phyloP scores from a whole-genome alignment of 495 filamentous ascomycete species.

The Neurospora tetraspora region DNA sequence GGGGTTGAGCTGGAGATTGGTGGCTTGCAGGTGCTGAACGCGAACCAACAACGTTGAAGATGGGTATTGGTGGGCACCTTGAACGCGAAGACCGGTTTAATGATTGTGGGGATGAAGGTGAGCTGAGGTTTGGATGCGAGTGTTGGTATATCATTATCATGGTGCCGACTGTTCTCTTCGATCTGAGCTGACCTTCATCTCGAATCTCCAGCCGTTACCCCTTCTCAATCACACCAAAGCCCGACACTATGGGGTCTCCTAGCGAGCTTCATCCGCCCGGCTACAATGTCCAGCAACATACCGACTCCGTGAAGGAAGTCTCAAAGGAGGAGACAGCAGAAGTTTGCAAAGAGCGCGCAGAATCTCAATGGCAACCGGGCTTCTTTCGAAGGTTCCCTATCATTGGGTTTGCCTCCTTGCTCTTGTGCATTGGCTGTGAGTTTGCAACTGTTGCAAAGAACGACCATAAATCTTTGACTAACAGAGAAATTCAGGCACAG shows the following conservation, averaged over 20 bases:
- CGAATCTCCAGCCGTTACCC: not conserved
- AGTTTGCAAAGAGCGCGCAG: too few relatives aligned
- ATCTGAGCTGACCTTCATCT: not conserved
- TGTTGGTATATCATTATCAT: not conserved
- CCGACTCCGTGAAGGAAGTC: not conserved
- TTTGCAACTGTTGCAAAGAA: too few relatives aligned
- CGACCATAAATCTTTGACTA: too few relatives aligned
- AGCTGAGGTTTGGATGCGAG: not conserved
- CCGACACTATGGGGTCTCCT: not conserved
- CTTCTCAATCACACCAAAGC: too few relatives aligned
- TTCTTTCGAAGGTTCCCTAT: too few relatives aligned
- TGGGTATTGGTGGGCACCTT: not conserved
- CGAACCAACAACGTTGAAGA: not conserved
- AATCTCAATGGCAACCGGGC: too few relatives aligned
- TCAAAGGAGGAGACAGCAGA: not conserved
- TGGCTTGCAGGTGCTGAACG: not conserved
- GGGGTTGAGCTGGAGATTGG: not conserved
- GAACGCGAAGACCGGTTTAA: not conserved
- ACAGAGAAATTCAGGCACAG: too few relatives aligned
- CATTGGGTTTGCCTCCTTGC: too few relatives aligned
- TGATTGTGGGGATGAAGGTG: not conserved
- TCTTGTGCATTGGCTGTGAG: too few relatives aligned
- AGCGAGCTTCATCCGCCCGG: not conserved
- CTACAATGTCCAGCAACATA: not conserved
- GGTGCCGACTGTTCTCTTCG: rapidly evolving